These are phyloP conservation scores for Aspergillus terreus DNA, from an alignment of 2,329 filamentous ascomycete species.

Conservation along the genomic window DNA sequence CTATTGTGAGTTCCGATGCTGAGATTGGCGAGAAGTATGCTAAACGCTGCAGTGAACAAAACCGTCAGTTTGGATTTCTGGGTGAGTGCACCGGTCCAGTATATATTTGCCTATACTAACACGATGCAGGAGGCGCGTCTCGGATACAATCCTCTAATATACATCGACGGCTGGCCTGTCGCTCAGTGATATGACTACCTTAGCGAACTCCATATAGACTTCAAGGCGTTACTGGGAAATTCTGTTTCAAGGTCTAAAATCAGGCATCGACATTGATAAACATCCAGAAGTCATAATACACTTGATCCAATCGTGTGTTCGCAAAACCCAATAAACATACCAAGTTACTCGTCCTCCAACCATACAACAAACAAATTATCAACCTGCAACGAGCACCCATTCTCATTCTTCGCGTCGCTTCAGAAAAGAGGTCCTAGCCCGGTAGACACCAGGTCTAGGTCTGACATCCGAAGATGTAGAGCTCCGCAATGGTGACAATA, in stretches of 20 bases:
- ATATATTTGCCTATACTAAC: constrained; percentile 11
- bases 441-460: background rate
- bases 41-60: constrained; percentile 25
- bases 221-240: background rate
- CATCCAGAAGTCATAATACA: background rate
- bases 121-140: constrained; percentile 26
- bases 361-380: background rate
- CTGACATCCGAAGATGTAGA: background rate
- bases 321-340: too few species aligned
- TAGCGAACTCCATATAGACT: background rate
- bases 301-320: too few species aligned
- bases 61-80: constrained; percentile 26
- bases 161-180: constrained; percentile 32
- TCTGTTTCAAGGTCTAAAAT: background rate
- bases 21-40: background rate
- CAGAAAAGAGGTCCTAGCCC: constrained; percentile 5
- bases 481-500: constrained; percentile 3
- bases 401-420: background rate
- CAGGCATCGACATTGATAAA: background rate
- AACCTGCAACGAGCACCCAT: background rate
- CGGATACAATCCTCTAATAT: constrained; percentile 27
- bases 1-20: constrained; percentile 23
- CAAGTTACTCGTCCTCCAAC: background rate
- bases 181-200: constrained; percentile 5
- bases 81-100: constrained; percentile 12